Conservation (phyloP, 164 flowering plant genomes). For the Euptelea pleiosperma region DNA sequence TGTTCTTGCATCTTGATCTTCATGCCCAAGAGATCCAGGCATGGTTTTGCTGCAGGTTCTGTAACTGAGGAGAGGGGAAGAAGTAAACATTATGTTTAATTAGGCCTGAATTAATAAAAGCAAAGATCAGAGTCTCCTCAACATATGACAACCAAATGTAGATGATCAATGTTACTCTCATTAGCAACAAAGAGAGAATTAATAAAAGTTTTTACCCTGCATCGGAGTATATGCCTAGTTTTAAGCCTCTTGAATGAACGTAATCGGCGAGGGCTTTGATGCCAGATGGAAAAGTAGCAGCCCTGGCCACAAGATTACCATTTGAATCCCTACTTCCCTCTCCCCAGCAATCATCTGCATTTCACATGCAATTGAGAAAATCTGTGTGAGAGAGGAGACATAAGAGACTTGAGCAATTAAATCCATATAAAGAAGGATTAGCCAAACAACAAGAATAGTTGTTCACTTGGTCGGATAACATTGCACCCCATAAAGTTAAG, state of each 20-base stretch:
- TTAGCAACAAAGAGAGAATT: not conserved
- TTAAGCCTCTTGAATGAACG: conserved; percentile 43
- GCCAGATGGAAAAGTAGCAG: conserved; percentile 48
- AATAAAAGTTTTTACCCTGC: conserved; percentile 34
- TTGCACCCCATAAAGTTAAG: too few species aligned
- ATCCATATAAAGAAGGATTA: too few species aligned
- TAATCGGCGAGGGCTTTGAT: conserved; percentile 51
- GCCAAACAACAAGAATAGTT: too few species aligned
- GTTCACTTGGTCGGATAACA: too few species aligned
- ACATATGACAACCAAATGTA: not conserved
- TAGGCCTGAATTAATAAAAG: not conserved
- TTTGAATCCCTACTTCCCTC: conserved; percentile 21
- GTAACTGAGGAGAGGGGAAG: conserved; percentile 20
- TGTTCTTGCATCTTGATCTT: conserved; percentile 49
- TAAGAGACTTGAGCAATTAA: too few species aligned
- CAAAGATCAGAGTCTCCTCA: not conserved
- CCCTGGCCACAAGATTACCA: conserved; percentile 36
- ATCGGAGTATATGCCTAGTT: conserved; percentile 48
- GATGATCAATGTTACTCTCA: too few species aligned
- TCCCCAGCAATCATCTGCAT: conserved; percentile 61
- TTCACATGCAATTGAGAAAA: not conserved
- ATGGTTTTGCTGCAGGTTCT: conserved; percentile 45
- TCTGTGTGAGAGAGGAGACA: not conserved
- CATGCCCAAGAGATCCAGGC: conserved; percentile 56
- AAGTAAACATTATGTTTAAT: conserved; percentile 1